Evolutionary conservation across 352 stramenopile species (phyloP).

Genomic region (Thraustotheca clavata): DNA sequence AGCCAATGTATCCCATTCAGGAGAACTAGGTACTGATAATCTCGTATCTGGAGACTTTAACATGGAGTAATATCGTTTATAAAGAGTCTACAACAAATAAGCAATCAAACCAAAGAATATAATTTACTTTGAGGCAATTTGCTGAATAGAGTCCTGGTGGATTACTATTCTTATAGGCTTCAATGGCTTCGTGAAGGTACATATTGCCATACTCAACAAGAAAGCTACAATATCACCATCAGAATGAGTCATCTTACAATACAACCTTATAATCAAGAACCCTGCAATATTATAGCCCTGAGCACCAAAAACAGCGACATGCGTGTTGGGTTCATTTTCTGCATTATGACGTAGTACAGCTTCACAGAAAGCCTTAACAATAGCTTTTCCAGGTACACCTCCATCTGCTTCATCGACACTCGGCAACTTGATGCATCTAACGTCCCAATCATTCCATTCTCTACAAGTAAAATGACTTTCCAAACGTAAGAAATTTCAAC

Average conservation of each 20-base stretch:
- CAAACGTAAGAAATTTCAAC: constrained; percentile 25
- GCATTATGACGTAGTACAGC: constrained; percentile 45
- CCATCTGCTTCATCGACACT: background rate
- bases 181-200: constrained; percentile 49
- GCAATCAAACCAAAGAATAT: background rate
- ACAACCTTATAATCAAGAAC: constrained; percentile 63
- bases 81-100: constrained; percentile 37
- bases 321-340: constrained; percentile 60
- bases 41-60: constrained; percentile 40
- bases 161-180: constrained; percentile 45
- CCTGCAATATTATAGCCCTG: constrained; percentile 64
- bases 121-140: constrained; percentile 51
- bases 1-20: constrained; percentile 44
- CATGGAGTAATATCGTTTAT: constrained; percentile 72
- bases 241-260: background rate
- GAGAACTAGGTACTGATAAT: constrained; percentile 40
- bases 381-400: constrained; percentile 27
- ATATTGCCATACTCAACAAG: constrained; percentile 60
- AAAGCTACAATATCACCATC: constrained; percentile 33
- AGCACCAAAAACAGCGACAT: constrained; percentile 59
- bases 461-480: constrained; percentile 24
- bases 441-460: constrained; percentile 85
- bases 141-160: constrained; percentile 58
- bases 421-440: constrained; percentile 67
- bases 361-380: constrained; percentile 52